A percentile compares a stretch with the other conserved stretches of the same genome.
These are phyloP conservation scores for Debaryomyces sp. DNA, from an alignment of 1,139 yeast genomes.

Conservation along the genomic window DNA sequence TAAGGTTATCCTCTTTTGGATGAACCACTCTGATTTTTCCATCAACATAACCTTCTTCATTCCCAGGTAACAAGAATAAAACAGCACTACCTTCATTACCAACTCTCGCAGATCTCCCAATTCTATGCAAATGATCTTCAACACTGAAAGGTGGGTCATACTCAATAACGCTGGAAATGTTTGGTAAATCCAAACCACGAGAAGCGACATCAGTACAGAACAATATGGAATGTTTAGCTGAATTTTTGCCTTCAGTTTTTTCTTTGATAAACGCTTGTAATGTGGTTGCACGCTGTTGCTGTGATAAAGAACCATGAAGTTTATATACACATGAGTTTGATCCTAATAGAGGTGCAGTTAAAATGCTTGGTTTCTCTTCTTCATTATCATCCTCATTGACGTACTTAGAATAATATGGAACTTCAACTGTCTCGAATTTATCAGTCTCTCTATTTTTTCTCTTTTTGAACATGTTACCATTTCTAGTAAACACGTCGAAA, in stretches of 20 bases:
- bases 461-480: conserved; percentile 46
- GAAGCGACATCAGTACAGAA: conserved; percentile 84
- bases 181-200: conserved; percentile 71
- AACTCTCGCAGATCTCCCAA: conserved; percentile 77
- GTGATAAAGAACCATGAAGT: conserved; percentile 88
- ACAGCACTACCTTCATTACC: conserved; percentile 68
- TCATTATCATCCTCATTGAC: conserved; percentile 28
- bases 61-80: conserved; percentile 81
- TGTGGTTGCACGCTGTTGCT: conserved; percentile 78
- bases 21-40: conserved; percentile 54
- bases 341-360: conserved; percentile 58
- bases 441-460: conserved; percentile 29
- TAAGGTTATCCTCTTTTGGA: conserved; percentile 51
- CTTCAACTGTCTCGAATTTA: conserved; percentile 21
- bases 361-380: conserved; percentile 37
- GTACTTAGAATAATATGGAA: conserved; percentile 20
- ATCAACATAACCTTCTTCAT: conserved; percentile 81
- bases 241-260: conserved; percentile 12
- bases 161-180: conserved; percentile 65
- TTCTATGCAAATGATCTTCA: conserved; percentile 73
- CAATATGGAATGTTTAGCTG: conserved; percentile 59
- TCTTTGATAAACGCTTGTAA: conserved; percentile 61
- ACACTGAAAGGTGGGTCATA: conserved; percentile 71
- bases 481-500: conserved; percentile 68
- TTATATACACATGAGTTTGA: conserved; percentile 61